Conservation (phyloP, 2,329 filamentous ascomycete genomes). For the Trichoderma arundinaceum region DNA sequence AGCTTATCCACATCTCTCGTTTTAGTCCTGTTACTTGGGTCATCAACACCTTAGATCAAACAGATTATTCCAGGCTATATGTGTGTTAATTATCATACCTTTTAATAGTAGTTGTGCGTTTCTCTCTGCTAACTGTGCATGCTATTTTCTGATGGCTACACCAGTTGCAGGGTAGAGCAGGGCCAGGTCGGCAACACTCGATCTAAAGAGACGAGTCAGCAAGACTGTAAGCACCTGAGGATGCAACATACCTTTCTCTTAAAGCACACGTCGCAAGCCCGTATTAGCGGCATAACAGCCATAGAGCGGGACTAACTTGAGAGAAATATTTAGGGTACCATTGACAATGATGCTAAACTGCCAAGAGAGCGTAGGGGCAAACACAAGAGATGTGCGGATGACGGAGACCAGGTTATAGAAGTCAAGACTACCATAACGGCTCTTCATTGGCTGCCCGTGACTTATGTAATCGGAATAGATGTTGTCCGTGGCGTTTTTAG, state of each 20-base stretch:
- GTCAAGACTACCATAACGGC: not conserved
- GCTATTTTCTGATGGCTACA: conserved; percentile 3
- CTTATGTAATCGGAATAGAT: conserved; percentile 3
- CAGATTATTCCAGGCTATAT: no score
- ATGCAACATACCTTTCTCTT: not conserved
- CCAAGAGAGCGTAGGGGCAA: no score
- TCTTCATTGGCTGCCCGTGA: not conserved
- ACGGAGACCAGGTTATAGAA: not conserved
- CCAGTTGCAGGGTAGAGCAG: conserved; percentile 21
- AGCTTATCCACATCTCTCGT: not conserved
- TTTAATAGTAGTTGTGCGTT: not conserved
- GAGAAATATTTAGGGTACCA: not conserved
- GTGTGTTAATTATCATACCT: not conserved
- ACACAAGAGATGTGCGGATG: not conserved
- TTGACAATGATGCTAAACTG: not conserved
- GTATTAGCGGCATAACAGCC: conserved; percentile 5
- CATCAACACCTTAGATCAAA: not conserved
- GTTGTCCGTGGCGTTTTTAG: conserved; percentile 10
- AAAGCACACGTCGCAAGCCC: conserved; percentile 14
- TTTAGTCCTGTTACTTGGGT: not conserved
- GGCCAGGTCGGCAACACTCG: conserved; percentile 1
- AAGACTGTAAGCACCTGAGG: not conserved
- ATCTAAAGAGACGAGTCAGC: not conserved
- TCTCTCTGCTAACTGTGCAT: conserved; percentile 2
- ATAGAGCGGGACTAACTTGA: not conserved